These are phyloP conservation scores for Calocybe gangraenosa DNA, from an alignment of 768 basidiomycete species.

Conservation along the genomic window DNA sequence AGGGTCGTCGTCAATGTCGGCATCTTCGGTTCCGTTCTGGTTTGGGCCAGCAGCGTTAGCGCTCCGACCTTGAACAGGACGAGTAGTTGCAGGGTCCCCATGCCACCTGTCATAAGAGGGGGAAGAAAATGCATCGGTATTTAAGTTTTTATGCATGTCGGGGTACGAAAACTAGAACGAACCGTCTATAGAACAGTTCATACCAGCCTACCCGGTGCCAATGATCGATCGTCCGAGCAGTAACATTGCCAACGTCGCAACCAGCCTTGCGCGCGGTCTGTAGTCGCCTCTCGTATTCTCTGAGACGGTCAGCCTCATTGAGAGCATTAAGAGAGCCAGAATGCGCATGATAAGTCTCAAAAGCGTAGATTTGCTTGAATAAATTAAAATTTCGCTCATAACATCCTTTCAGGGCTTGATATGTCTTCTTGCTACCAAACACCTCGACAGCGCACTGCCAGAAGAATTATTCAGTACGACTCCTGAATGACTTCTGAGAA, in stretches of 20 bases:
- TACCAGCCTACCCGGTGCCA: constrained; percentile 82
- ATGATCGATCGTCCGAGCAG: constrained; percentile 69
- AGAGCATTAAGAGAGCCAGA: constrained; percentile 31
- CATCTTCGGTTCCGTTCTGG: constrained; percentile 35
- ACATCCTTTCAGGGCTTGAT: constrained; percentile 80
- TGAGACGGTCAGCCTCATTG: constrained; percentile 59
- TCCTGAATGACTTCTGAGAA: not conserved
- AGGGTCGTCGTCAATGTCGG: constrained; percentile 49
- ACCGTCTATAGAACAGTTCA: constrained; percentile 67
- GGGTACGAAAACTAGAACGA: not conserved
- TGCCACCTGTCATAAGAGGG: constrained; percentile 47
- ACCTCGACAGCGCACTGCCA: constrained; percentile 65
- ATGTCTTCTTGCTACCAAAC: constrained; percentile 74
- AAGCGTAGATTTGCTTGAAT: constrained; percentile 78
- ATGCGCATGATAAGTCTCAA: constrained; percentile 51
- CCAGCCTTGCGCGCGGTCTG: constrained; percentile 60
- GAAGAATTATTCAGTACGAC: constrained; percentile 8
- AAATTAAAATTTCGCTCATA: constrained; percentile 83
- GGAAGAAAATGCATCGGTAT: not conserved
- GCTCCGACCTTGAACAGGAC: constrained; percentile 37
- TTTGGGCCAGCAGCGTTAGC: constrained; percentile 26
- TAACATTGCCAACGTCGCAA: constrained; percentile 71
- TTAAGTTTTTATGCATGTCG: constrained; percentile 3
- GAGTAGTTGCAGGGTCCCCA: constrained; percentile 58
- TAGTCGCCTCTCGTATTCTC: constrained; percentile 71